Evolutionary conservation across 2,329 filamentous ascomycete genomes (phyloP), one percentile per base, ranked within the genome.

Genomic region (Penicillium italicum): DNA sequence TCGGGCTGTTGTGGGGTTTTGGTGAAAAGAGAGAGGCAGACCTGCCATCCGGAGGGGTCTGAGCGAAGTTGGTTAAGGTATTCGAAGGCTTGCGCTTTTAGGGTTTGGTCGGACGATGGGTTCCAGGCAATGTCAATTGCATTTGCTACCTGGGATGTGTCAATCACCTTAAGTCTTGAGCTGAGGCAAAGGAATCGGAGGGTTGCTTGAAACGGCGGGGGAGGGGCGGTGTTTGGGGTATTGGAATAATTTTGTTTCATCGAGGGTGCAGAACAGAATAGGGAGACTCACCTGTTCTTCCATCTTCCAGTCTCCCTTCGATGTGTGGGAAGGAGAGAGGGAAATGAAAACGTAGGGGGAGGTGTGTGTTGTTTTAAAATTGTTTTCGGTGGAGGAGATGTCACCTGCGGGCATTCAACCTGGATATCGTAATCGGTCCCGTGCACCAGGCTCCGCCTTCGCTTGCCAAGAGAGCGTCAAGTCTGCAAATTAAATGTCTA

Each of bases 121-220:
- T 93, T 87, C 79, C 87, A 94, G 75, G 91, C 90, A 78, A 97
- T 95, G 75, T 94, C 86, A 78, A 97, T 94, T 76, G 94, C 94
- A 79, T 90, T 93, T 78, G 94, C 89, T 75, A 97, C 87, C 90
- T 97, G 55, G 50, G 11, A 55, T 26, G 44, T 61, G 61, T 68
- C 59, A 69, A 57, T 59, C 28, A 55, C 56, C 47, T 56, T 55
- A 49, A 40, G 26, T 43, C 11, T 43, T 43, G 16, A 41, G 37
- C 20, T 34, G 55, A 57, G 53, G 20, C 42, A 20, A 26, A 45
- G 12, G 28, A 37, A 14, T 36, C 18, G 49, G 65, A 56, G 56
- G 56, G 58, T 50, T 44, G 49, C 46, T 50, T 53, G 47, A 57
- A 51, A 55, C 54, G 55, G 57, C 46, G 54, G 59, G 51, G 53